Conservation (phyloP, 2,329 filamentous ascomycete genomes). For the Colletotrichum salicis region DNA sequence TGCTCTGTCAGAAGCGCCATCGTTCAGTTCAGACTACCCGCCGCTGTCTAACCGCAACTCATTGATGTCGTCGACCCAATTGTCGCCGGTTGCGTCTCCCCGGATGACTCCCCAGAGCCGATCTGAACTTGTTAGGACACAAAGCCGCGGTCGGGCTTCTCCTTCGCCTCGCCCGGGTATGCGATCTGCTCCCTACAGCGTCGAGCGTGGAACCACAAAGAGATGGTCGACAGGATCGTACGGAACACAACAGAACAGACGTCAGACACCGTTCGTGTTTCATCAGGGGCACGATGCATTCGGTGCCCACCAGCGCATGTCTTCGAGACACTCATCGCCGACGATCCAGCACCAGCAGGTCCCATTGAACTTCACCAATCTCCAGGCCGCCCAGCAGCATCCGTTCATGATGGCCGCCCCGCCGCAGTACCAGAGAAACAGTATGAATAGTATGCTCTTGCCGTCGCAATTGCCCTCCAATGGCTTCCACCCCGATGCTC, state of each 20-base stretch:
- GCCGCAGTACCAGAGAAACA: slow-evolving; percentile 63
- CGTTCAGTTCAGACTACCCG: slow-evolving; percentile 74
- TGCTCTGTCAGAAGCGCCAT: slow-evolving; percentile 73
- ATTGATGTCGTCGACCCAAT: slow-evolving; percentile 75
- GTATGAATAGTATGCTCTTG: slow-evolving; percentile 72
- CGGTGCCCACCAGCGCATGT: slow-evolving; percentile 66
- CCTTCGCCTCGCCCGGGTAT: slow-evolving; percentile 76
- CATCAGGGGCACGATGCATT: slow-evolving; percentile 70
- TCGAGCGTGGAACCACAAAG: slow-evolving; percentile 75
- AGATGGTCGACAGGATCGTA: slow-evolving; percentile 84
- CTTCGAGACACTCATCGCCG: slow-evolving; percentile 63
- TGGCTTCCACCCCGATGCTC: slow-evolving; percentile 60
- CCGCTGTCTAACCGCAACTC: slow-evolving; percentile 74
- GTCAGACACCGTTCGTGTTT: slow-evolving; percentile 71
- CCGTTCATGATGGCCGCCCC: slow-evolving; percentile 66
- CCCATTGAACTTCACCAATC: slow-evolving; percentile 64
- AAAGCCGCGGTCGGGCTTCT: slow-evolving; percentile 76
- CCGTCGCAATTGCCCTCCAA: slow-evolving; percentile 50
- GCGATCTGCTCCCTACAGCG: slow-evolving; percentile 76
- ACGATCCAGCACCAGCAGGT: slow-evolving; percentile 58
- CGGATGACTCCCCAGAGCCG: slow-evolving; percentile 70
- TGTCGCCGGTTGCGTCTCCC: slow-evolving; percentile 79
- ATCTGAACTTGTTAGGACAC: slow-evolving; percentile 70
- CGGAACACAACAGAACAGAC: slow-evolving; percentile 64
- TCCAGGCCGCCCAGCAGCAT: slow-evolving; percentile 65